Evolutionary conservation across 495 filamentous ascomycete genomes (phyloP).

Genomic region (Parathielavia hyrcaniae): DNA sequence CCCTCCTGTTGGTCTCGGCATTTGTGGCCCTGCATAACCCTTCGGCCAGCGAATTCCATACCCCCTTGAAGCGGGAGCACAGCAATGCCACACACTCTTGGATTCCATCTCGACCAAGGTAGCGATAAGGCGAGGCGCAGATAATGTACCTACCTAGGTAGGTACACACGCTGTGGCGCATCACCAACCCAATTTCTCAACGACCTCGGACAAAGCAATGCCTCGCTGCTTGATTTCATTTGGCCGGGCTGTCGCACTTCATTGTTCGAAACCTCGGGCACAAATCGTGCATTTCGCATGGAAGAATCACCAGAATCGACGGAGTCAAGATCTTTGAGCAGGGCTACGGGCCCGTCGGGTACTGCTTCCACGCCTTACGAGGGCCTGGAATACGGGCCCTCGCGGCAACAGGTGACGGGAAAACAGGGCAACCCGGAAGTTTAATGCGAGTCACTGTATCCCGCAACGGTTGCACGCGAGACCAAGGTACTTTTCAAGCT

Average conservation of each 20-base stretch:
- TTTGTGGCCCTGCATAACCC: conserved; percentile 27
- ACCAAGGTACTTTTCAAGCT: no score
- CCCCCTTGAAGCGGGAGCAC: conserved; percentile 19
- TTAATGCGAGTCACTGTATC: no score
- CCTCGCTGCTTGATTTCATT: conserved; percentile 6
- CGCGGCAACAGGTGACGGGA: neutral
- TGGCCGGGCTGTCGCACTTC: conserved; percentile 5
- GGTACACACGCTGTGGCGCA: neutral
- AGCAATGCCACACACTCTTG: conserved; percentile 29
- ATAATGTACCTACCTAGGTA: no score
- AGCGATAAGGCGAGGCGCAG: neutral
- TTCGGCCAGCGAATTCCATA: conserved; percentile 14
- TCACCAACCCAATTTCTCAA: neutral
- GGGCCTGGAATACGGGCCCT: conserved; percentile 12
- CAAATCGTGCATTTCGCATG: neutral
- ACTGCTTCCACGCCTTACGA: conserved; percentile 7
- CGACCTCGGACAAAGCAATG: neutral
- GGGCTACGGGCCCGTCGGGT: conserved; percentile 7
- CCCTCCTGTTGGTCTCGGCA: conserved; percentile 14
- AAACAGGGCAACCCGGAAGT: no score
- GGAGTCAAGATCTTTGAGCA: no score
- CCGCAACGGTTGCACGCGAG: no score
- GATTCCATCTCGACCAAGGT: neutral
- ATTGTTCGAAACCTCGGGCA: conserved; percentile 1
- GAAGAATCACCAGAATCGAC: no score